phyloP scores from a whole-genome alignment of 768 basidiomycete species.

The Boletus eberwhitei region DNA sequence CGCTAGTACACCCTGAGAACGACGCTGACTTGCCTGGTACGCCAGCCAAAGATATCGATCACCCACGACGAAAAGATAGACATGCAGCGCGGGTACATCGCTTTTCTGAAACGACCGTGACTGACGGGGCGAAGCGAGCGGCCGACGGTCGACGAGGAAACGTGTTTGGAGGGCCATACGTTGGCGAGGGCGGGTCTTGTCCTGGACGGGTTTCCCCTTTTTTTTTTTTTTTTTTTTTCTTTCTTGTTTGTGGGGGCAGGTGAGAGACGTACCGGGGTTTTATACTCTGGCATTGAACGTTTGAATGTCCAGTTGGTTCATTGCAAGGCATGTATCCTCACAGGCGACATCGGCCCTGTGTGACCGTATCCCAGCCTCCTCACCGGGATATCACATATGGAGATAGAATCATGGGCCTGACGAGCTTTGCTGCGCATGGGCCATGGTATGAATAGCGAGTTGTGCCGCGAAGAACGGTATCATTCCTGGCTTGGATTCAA shows the following conservation, averaged over 20 bases:
- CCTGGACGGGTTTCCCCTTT: too few species aligned
- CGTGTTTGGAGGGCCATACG: too few species aligned
- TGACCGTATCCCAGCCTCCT: neutral
- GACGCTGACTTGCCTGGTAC: neutral
- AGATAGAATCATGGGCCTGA: neutral
- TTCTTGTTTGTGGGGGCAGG: neutral
- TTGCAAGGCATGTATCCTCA: neutral
- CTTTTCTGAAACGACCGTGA: neutral
- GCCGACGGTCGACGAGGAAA: neutral
- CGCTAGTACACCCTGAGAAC: neutral
- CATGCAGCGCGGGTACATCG: neutral
- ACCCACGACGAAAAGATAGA: neutral
- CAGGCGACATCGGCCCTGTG: neutral
- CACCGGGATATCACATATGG: neutral
- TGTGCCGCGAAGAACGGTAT: neutral
- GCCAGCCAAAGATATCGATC: constrained; percentile 2
- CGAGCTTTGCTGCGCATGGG: neutral
- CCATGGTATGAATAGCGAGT: neutral
- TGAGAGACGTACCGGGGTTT: neutral
- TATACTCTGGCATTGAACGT: neutral
- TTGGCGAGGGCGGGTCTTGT: neutral
- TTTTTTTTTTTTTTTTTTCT: too few species aligned
- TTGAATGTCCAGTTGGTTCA: neutral
- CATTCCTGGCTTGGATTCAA: neutral
- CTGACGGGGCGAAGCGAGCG: neutral